Conservation (phyloP, 2,329 filamentous ascomycete species). For the Cladosporium sp. region DNA sequence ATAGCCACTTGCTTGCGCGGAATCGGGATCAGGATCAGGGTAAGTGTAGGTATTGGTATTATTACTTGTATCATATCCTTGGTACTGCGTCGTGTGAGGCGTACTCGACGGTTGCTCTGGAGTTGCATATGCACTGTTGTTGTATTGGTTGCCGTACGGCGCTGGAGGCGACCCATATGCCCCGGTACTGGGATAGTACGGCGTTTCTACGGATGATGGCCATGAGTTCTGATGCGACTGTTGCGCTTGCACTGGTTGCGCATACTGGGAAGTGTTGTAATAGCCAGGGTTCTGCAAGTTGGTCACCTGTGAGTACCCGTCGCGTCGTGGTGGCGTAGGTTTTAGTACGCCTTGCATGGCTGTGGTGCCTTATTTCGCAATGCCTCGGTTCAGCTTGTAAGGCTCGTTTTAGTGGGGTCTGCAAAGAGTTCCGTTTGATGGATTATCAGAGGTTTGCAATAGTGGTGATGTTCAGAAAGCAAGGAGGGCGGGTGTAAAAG, state of each 20-base stretch:
- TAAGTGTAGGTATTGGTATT: not conserved
- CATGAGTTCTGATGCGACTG: not conserved
- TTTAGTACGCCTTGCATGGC: constrained; percentile 3
- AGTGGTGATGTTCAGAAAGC: not conserved
- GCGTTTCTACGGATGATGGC: not conserved
- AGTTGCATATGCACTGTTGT: not conserved
- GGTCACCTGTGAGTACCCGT: not conserved
- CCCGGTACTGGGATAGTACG: not conserved
- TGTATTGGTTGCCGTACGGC: not conserved
- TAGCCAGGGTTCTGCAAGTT: not conserved
- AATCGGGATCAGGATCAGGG: not conserved
- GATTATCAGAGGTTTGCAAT: not conserved
- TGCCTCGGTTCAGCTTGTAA: not conserved
- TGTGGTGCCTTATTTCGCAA: not conserved
- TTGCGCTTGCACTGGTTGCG: not conserved
- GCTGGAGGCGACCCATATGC: not conserved
- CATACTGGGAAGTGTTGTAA: not conserved
- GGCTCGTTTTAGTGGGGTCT: not conserved
- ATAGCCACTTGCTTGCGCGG: not conserved
- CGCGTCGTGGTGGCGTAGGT: not conserved
- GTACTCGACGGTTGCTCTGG: not conserved
- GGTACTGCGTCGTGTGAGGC: not conserved
- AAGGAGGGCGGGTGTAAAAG: not conserved
- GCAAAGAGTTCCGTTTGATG: not conserved
- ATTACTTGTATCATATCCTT: not conserved